Evolutionary conservation across 2,329 filamentous ascomycete genomes (phyloP), one percentile per base, ranked within the genome.

Genomic region (Calonectria montana): DNA sequence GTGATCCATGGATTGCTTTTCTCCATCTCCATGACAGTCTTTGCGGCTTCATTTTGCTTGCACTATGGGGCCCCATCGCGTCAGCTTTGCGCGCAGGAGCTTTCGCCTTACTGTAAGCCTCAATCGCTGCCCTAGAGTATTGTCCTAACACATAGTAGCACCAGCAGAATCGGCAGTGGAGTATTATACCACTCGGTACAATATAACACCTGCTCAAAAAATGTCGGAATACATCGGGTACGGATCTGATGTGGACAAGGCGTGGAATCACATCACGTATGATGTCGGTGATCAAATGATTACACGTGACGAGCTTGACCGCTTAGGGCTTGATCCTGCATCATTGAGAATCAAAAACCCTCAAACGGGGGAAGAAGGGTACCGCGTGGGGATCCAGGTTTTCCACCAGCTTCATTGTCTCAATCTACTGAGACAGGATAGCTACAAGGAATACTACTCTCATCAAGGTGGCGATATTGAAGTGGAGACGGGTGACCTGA

Each of bases 241-340:
- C 45, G 88, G 89, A 0, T 84, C 86, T 2, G 86, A 89, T 15
- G 90, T 91, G 3, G 90, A 91, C 69, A 84, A 85, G 64, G 88
- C 87, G 7, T 92, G 90, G 90, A 84, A 89, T 61, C 85, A 86
- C 21, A 85, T 90, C 45, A 88, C 87, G 13, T 69, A 67, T 23
- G 72, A 74, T 23, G 89, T 92, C 29, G 90, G 90, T 43, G 90
- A 92, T 78, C 89, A 90, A 75, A 90, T 91, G 86, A 88, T 92
- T 64, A 87, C 87, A 0, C 82, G 85, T 25, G 82, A 86, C 7
- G 89, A 91, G 75, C 86, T 91, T 31, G 81, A 86, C 47, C 86
- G 86, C 25, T 85, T 92, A 0, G 86, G 86, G 5, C 82, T 88
- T 4, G 88, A 90, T 73, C 87, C 87, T 2, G 81, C 86, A 25